Evolutionary conservation across 768 basidiomycete genomes (phyloP), one percentile per base, ranked within the genome.

Genomic region (Lyophyllum atratum): DNA sequence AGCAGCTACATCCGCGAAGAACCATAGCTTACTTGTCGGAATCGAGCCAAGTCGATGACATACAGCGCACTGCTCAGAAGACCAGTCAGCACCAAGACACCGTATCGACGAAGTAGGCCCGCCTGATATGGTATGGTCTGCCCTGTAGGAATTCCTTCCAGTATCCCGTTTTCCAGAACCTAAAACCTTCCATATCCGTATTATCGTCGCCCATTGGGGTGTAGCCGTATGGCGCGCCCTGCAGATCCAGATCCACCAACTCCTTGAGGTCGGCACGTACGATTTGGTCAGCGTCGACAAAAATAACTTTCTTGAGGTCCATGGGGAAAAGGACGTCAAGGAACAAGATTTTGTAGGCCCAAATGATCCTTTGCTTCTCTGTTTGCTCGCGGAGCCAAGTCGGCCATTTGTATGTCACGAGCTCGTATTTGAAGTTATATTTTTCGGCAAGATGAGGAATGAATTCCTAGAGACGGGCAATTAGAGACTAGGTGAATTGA

Each of bases 301-400:
- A 98, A 63, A 99, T 95, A 60, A 99, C 96, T 70, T 97, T 97
- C 76, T 98, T 95, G 56, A 99, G 84, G 72, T 96, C 93, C 89
- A 98, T 95, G 1, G 97, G 97, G 84, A 99, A 99, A 7, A 98
- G 83, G 15, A 98, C 95, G 65, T 99, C 97, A 15, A 99, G 85
- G 83, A 99, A 99, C 42, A 99, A 86, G 60, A 99, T 99, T 76
- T 99, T 98, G 80, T 98, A 99, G 0, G 93, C 96, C 97, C 97
- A 98, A 63, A 99, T 99, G 54, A 96, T 89, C 10, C 97, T 84
- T 71, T 99, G 97, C 72, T 99, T 99, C 76, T 99, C 97, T 56
- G 89, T 94, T 69, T 98, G 97, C 14, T 85, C 85, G n/a, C 94
- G 89, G 4, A 99, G 81, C 96, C 96, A 99, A 1, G 91, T 92